Base-by-base conservation (phyloP, 1,284 basidiomycete species). In the Ustilago cynodontis region DNA sequence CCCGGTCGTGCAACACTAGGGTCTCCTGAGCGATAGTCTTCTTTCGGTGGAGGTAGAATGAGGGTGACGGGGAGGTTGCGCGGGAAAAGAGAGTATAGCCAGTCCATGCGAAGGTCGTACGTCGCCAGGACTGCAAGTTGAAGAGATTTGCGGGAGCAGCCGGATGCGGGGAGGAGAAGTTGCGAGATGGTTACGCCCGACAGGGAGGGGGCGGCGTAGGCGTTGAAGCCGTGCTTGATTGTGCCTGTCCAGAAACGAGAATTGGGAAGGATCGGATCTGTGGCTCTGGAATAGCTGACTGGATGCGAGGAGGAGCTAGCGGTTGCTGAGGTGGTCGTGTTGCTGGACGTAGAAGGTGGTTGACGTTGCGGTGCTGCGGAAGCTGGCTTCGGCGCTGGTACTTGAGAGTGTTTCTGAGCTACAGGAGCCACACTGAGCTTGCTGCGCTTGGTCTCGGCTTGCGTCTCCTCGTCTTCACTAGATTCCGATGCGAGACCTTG, bases 161-260 rank as follows among this genome's bases (percentile, higher is more conserved):
- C 11, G 1, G 79, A 76, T 24, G 82, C 71, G 0, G 84, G 83
- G 1, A 79, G 74, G 28, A 83, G 58, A 29, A 81, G 56, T 14
- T 77, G 61, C 0, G 65, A 60, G 18, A 85, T 52, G 1, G 52
- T 59, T 0, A 65, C 63, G 11, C 84, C 84, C 0, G 58, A 18
- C 4, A 22, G 4, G 5, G 55, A 24, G 0, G 37, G 2, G 10
- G 52, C 56, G 8, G 80, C 75, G 28, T 83, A 79, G 2, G 47
- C 28, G 43, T 83, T 85, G 65, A 60, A 80, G 22, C 79, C 70
- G 26, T 76, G 70, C 62, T 83, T 85, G 71, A 83, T 45, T 2
- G 81, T 71, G 10, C 83, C 83, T 0, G 55, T 49, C 81, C 81
- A 82, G 67, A 82, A 85, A 2, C 83, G 71, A 14, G 77, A 75